Conservation (phyloP, 148 eudicot species). For the Beta vulgaris region DNA sequence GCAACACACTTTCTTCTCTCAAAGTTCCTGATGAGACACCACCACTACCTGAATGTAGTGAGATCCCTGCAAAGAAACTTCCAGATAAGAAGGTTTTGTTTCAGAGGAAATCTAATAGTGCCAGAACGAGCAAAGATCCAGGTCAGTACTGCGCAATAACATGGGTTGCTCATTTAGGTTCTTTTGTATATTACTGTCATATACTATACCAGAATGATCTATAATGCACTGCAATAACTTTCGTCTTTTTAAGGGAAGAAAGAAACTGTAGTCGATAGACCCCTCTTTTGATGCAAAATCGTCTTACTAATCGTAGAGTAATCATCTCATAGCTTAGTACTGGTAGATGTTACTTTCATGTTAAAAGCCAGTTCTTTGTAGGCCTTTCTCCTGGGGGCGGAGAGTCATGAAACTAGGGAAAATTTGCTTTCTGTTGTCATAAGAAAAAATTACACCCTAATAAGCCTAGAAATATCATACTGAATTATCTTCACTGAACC, state of each 20-base stretch:
- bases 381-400: no score
- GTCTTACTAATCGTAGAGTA: no score
- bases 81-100: conserved; percentile 24
- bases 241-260: background rate
- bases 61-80: conserved; percentile 35
- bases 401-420: no score
- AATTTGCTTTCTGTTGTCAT: background rate
- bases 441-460: background rate
- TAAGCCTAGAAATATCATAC: background rate
- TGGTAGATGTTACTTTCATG: no score
- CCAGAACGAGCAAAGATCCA: conserved; percentile 31
- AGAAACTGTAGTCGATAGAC: background rate
- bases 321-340: background rate
- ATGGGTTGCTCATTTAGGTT: background rate
- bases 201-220: background rate
- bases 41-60: conserved; percentile 21
- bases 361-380: no score
- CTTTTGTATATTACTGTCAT: background rate
- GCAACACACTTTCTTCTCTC: conserved; percentile 8
- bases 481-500: background rate
- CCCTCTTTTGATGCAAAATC: background rate
- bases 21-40: conserved; percentile 31
- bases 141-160: conserved; percentile 36
- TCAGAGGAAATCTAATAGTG: conserved; percentile 27
- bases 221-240: background rate